Evolutionary conservation across 495 filamentous ascomycete genomes (phyloP), one percentile per base, ranked within the genome.

Genomic region (Aspergillus haitiensis): DNA sequence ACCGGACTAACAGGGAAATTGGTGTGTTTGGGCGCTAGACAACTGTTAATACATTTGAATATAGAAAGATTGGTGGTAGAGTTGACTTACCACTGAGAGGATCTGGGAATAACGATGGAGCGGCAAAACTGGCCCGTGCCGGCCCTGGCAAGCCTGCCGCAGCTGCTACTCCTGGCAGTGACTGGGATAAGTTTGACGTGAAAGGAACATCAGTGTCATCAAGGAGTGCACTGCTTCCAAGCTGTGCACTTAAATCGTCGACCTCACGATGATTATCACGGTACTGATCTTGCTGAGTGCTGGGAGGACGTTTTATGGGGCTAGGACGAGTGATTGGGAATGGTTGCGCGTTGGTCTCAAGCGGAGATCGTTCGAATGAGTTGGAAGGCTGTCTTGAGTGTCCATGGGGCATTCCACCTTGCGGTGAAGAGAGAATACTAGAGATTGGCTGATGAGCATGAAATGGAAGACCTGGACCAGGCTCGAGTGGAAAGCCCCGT

Each of bases 191-290:
- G 37, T 74, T 73, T 10, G 76, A 72, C 15, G 77, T 63, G 50
- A 79, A 71, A 27, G 80, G 73, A 50, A 80, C 81, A 58, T 91
- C 85, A 15, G 78, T 82, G 67, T 95, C 92, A 64, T 95, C 93
- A 39, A 97, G 78, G n/a, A 98, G 77, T 8, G 93, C 93, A 70
- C 88, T 92, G 73, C 93, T 97, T 9, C 94, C 95, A n/a, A 98
- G 81, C 68, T 93, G 91, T 51, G 86, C 82, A 56, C 84, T 89
- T 47, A 95, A 76, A 54, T 92, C 85, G 55, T 97, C 91, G 37
- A 89, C 66, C 55, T 89, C 82, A 33, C 68, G 63, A 37, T 62
- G 44, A 51, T 65, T 74, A 73, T 77, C 44, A 40, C 76, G 71
- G 18, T 81, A 77, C 45, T 78, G 76, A 45, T 82, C 77, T 42